Conservation (phyloP, 2,329 filamentous ascomycete genomes). For the Fusarium pininemorale region DNA sequence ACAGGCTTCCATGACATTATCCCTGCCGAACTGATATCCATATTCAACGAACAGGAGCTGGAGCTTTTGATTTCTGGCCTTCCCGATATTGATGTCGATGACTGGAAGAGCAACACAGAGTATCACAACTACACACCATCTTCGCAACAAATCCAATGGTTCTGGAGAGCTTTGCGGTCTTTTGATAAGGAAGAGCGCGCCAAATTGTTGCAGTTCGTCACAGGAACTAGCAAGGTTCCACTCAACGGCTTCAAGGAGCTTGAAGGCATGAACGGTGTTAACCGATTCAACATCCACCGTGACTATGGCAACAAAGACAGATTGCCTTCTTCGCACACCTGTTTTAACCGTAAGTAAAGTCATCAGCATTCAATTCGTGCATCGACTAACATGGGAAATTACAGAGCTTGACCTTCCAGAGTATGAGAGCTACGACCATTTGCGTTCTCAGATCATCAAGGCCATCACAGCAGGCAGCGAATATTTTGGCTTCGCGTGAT, state of each 20-base stretch:
- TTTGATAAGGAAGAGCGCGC: constrained; percentile 99
- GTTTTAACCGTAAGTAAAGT: constrained; percentile 93
- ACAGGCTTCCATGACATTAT: constrained; percentile 97
- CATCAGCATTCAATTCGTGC: constrained; percentile 46
- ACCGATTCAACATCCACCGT: constrained; percentile 97
- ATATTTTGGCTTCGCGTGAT: constrained; percentile 94
- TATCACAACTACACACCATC: constrained; percentile 97
- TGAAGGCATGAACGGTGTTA: constrained; percentile 99
- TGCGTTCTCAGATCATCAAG: constrained; percentile 88
- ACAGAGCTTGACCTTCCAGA: constrained; percentile 96
- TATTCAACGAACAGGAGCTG: constrained; percentile 98
- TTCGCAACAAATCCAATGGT: constrained; percentile 98
- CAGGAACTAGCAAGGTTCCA: constrained; percentile 96
- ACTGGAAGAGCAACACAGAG: constrained; percentile 99
- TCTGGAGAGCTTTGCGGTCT: constrained; percentile 96
- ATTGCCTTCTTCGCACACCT: constrained; percentile 95
- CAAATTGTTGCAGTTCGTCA: constrained; percentile 97
- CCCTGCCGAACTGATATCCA: constrained; percentile 89
- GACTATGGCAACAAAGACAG: constrained; percentile 97
- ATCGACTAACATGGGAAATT: constrained; percentile 46
- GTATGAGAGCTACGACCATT: constrained; percentile 93
- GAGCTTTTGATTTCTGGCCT: constrained; percentile 96
- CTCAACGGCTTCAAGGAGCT: constrained; percentile 99
- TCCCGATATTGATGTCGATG: constrained; percentile 96
- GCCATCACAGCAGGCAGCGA: constrained; percentile 98